A percentile compares a stretch with the other conserved stretches of the same genome.
These are phyloP conservation scores for Magnolia kwangsiensis DNA, from an alignment of 164 flowering plant species.

Conservation along the genomic window DNA sequence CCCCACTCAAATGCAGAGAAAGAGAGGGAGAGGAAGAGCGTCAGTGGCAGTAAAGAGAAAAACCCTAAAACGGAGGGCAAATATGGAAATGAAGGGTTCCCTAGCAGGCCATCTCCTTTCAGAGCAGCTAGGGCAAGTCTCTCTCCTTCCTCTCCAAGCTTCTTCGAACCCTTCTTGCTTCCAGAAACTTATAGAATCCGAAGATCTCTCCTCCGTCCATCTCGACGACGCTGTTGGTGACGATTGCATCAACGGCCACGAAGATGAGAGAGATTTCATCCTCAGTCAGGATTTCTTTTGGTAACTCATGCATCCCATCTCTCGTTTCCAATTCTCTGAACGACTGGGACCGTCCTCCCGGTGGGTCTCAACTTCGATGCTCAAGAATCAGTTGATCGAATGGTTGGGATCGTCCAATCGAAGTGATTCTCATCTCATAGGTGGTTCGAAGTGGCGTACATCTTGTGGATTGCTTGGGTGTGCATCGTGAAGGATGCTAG, in stretches of 20 bases:
- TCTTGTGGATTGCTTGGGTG: no score
- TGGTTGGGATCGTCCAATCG: not conserved
- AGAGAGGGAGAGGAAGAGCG: conserved; percentile 1
- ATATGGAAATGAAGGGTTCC: conserved; percentile 36
- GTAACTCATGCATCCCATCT: conserved; percentile 21
- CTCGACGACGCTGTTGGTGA: not conserved
- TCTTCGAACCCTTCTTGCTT: conserved; percentile 20
- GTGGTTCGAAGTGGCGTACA: not conserved
- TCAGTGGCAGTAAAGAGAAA: not conserved
- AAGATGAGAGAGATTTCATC: conserved; percentile 59
- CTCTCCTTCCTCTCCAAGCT: conserved; percentile 19
- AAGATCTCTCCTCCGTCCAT: conserved; percentile 10
- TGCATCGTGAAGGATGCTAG: no score
- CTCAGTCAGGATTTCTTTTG: conserved; percentile 98
- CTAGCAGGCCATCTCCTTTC: conserved; percentile 30
- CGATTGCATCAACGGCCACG: conserved; percentile 19
- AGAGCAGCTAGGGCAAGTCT: conserved; percentile 45
- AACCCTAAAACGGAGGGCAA: not conserved
- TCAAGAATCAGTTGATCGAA: not conserved
- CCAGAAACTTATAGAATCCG: conserved; percentile 37
- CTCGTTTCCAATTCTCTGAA: not conserved
- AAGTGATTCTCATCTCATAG: not conserved
- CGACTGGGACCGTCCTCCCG: not conserved
- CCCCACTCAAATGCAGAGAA: conserved; percentile 7
- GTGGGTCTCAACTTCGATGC: not conserved